These are phyloP conservation scores for Vigna hirtella DNA, from an alignment of 306 rosid genomes.

Conservation along the genomic window DNA sequence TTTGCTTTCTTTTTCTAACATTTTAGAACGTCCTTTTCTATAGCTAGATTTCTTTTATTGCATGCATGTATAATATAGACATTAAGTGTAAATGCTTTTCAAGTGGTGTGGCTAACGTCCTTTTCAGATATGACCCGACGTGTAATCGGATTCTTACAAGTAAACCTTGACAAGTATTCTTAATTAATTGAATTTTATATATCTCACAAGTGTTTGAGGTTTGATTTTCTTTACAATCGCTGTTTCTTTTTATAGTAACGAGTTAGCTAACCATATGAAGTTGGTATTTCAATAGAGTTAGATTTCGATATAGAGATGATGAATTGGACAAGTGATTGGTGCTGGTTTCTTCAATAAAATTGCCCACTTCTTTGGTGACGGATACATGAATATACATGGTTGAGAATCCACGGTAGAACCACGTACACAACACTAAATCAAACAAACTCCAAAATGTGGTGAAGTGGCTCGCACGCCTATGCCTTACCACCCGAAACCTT, in stretches of 20 bases:
- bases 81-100: neutral
- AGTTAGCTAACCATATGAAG: neutral
- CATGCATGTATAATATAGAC: neutral
- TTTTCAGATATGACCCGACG: neutral
- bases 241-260: neutral
- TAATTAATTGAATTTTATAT: neutral
- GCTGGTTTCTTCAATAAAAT: neutral
- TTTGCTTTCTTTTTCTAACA: neutral
- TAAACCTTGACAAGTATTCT: neutral
- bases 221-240: neutral
- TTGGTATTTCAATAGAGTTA: neutral
- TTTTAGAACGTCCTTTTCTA: neutral
- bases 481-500: neutral
- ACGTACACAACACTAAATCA: neutral
- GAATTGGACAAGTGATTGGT: conserved; percentile 1
- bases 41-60: neutral
- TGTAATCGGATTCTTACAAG: neutral
- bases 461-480: neutral
- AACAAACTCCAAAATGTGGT: conserved; percentile 4
- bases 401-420: conserved; percentile 14
- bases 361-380: neutral
- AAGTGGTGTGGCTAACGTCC: neutral
- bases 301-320: neutral
- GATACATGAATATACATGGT: neutral
- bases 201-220: neutral